Evolutionary conservation across 352 stramenopile genomes (phyloP).

Genomic region (Halophytophthora polymorphica): DNA sequence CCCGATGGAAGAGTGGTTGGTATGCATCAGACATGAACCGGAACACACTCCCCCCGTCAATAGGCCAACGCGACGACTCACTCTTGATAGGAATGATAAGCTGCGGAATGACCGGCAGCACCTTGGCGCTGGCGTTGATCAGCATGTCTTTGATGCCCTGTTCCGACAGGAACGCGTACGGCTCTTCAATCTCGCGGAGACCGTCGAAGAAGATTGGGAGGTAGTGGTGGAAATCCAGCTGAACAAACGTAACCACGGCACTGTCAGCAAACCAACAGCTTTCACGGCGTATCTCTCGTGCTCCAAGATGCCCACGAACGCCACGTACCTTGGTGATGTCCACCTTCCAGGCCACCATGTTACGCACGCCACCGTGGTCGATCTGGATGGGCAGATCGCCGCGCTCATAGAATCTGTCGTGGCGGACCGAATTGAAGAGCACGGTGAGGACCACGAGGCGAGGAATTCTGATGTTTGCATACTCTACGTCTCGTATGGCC

Average conservation of each 20-base stretch:
- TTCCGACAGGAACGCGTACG: constrained; percentile 96
- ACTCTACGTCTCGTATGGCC: neutral
- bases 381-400: constrained; percentile 97
- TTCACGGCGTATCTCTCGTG: neutral
- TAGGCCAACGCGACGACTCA: constrained; percentile 21
- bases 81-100: constrained; percentile 98
- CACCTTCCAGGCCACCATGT: constrained; percentile 97
- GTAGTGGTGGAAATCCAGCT: constrained; percentile 98
- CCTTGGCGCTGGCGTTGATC: constrained; percentile 92
- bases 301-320: neutral
- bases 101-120: constrained; percentile 96
- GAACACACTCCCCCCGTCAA: neutral
- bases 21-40: neutral
- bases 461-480: neutral
- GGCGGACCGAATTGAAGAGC: neutral
- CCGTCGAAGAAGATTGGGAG: constrained; percentile 98
- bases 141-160: constrained; percentile 98
- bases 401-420: constrained; percentile 85
- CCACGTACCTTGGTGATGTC: constrained; percentile 85
- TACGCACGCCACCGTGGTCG: constrained; percentile 94
- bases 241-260: constrained; percentile 2
- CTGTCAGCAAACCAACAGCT: neutral
- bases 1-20: neutral
- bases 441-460: neutral
- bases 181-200: constrained; percentile 94